Base-by-base conservation (phyloP, 2,329 filamentous ascomycete species). In the Fusarium sterilihyphosum region DNA sequence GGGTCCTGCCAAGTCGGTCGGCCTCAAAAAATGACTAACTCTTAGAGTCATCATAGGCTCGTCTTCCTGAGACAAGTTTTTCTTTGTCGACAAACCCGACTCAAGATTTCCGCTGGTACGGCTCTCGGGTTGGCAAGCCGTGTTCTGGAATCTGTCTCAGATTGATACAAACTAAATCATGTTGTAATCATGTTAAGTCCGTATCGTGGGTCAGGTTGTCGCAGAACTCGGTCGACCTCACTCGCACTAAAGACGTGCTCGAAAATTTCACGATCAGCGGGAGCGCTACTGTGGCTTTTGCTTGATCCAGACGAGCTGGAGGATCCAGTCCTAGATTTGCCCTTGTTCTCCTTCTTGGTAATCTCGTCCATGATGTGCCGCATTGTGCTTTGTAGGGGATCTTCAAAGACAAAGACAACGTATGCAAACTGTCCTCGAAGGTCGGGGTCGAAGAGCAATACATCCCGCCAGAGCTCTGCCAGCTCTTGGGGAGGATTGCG, bases 401-500 rank as follows among this genome's bases (percentile, higher is more conserved):
- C 88, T 73, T 92, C 90, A 72, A 93, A 92, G 18, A 90, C 88
- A 78, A 93, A 93, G 11, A 90, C 86, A 38, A 92, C 88, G 73
- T 89, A 88, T 60, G 85, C 81, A 77, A 93, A 91, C 65, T 90
- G 88, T 24, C 91, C 90, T 20, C 88, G 85, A 43, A 92, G 86
- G 65, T 91, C 90, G 1, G 88, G 86, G 70, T 92, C 89, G 79
- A 89, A 90, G 49, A 92, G 84, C 49, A 92, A 85, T 17, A 91
- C 84, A 72, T 93, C 90, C 52, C 90, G 86, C 91, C 91, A 93
- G 57, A 92, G 85, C 80, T 90, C 87, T 40, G 90, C 90, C 61
- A 92, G 84, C 80, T 92, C 90, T 78, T 87, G 86, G 2, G 91
- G 88, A 46, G 91, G 91, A 79, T 93, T 93, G 75, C 89, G 87